phyloP scores from a whole-genome alignment of 2,329 filamentous ascomycete species.

The Rutstroemia sp. region DNA sequence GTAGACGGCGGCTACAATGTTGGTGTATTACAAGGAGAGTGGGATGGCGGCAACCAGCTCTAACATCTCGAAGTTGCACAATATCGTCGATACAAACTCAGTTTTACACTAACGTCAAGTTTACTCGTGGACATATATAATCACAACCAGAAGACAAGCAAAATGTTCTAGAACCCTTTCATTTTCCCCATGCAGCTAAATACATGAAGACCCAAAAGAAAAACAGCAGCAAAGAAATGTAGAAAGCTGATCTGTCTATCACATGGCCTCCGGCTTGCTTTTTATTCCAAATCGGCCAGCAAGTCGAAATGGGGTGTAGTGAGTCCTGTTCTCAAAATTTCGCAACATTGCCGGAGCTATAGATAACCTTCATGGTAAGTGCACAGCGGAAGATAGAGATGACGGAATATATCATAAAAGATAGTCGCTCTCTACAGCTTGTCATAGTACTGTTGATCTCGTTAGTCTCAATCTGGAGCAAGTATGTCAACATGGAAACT shows the following conservation, averaged over 20 bases:
- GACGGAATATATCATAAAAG: conserved; percentile 27
- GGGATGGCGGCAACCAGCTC: too few relatives aligned
- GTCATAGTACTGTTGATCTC: conserved; percentile 76
- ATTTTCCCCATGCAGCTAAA: conserved; percentile 27
- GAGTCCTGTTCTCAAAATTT: conserved; percentile 21
- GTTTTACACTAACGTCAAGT: neutral
- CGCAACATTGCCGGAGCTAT: conserved; percentile 22
- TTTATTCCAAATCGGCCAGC: conserved; percentile 19
- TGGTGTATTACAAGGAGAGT: too few relatives aligned
- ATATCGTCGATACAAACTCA: too few relatives aligned
- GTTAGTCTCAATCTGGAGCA: conserved; percentile 33
- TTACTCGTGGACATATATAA: neutral
- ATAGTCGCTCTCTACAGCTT: conserved; percentile 67
- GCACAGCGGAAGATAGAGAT: conserved; percentile 19
- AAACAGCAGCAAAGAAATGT: conserved; percentile 19
- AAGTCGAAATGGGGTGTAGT: conserved; percentile 15
- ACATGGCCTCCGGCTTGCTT: conserved; percentile 22
- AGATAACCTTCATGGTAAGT: conserved; percentile 19
- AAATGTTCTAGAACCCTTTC: conserved; percentile 20
- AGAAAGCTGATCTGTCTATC: conserved; percentile 19
- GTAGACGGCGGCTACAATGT: too few relatives aligned
- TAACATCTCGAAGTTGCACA: too few relatives aligned
- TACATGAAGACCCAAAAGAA: conserved; percentile 23
- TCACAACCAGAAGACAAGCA: neutral
- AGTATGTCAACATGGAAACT: conserved; percentile 38